A percentile compares a stretch with the other conserved stretches of the same genome.
Conservation (phyloP, 176 grass and related monocot genomes). For the Oryza australiensis region DNA sequence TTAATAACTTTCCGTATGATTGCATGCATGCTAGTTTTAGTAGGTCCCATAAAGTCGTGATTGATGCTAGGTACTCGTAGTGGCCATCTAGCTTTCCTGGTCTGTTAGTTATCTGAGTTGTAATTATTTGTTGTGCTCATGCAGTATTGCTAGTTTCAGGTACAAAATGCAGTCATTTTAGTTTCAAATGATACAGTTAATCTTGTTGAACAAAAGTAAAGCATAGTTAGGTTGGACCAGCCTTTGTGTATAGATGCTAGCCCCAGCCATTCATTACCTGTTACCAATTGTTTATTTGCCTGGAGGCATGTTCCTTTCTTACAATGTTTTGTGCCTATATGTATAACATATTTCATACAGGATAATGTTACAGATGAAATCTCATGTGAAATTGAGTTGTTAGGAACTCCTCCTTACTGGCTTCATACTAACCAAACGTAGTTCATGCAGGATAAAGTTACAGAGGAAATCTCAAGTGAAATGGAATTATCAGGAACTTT, state of each 20-base stretch:
- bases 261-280: background rate
- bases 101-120: slow-evolving; percentile 4
- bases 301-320: slow-evolving; percentile 10
- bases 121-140: slow-evolving; percentile 6
- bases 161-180: background rate
- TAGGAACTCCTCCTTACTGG: slow-evolving; percentile 80
- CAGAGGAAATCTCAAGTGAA: slow-evolving; percentile 44
- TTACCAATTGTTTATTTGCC: background rate
- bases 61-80: background rate
- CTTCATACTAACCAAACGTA: slow-evolving; percentile 57
- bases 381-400: slow-evolving; percentile 63
- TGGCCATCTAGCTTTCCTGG: background rate
- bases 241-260: background rate
- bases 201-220: background rate
- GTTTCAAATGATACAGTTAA: slow-evolving; percentile 6
- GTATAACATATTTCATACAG: slow-evolving; percentile 46
- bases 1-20: background rate
- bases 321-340: slow-evolving; percentile 9
- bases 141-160: background rate
- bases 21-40: slow-evolving; percentile 23
- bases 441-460: slow-evolving; percentile 36
- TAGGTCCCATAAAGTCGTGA: background rate
- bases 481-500: slow-evolving; percentile 72
- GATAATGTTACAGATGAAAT: slow-evolving; percentile 34
- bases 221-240: slow-evolving; percentile 9